Base-by-base conservation (phyloP, 352 stramenopile species). In the Blastocystis sp. region DNA sequence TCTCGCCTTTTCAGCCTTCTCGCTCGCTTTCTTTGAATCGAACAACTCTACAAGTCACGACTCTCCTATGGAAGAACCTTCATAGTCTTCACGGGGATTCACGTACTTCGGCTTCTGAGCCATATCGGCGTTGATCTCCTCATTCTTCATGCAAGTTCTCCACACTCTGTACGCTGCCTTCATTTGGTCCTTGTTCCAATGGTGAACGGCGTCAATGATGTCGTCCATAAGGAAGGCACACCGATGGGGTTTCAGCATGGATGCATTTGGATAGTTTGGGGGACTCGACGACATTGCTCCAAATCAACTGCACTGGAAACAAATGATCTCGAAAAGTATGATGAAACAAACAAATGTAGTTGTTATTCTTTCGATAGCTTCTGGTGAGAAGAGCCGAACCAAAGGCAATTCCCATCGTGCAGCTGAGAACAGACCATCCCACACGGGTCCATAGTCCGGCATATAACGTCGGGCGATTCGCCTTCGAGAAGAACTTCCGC, bases 61-160 rank as follows among this genome's bases (percentile, higher is more conserved):
- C 14, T 44, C 7, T 40, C 29, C 24, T 2, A 40, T 46, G 14
- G 11, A n/a, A 4, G 8, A 40, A 78, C 67, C 67, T 44, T 78
- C 67, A 59, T 59, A 63, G 7, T 78, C 36, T 18, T 48, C 34
- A 29, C 57, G 56, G n/a, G 67, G 67, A 27, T 18, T 57, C 6
- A 84, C 24, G 44, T 84, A 84, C 11, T 24, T 11, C 29, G 73
- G 73, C 24, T 72, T 69, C 34, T 84, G 54, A 4, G 73, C 32
- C 16, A 67, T 6, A 67, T 84, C 73, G 29, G 73, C 73, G 44
- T 84, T 84, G 34, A 84, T 72, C 27, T 84, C 73, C n/a, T 84
- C 38, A n/a, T 84, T 72, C 59, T 84, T 84, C 40, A 57, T 53
- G 40, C 73, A 84, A 40, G 32, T 32, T 36, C 73, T 34, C 18